phyloP scores from a whole-genome alignment of 148 eudicot species.

The Fagopyrum tataricum region DNA sequence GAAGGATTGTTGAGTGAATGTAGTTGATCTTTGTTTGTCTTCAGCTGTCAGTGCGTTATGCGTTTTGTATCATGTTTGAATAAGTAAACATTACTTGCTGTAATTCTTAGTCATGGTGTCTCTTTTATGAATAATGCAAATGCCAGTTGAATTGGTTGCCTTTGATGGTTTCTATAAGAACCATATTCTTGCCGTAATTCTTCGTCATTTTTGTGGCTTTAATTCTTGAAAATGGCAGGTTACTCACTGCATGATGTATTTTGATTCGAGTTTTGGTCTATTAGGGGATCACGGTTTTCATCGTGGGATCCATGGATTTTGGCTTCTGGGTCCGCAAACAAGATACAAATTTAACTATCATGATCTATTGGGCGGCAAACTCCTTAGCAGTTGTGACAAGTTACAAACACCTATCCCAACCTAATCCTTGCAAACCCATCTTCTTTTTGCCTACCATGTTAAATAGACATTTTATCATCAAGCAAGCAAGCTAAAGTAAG shows the following conservation, averaged over 20 bases:
- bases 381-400: no score
- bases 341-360: no score
- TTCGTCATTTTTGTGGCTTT: not conserved
- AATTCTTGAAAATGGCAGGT: no score
- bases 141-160: not conserved
- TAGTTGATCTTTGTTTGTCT: not conserved
- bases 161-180: no score
- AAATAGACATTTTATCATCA: no score
- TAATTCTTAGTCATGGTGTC: not conserved
- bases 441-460: no score
- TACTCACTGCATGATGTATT: not conserved
- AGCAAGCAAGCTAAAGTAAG: no score
- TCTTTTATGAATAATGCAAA: constrained; percentile 5
- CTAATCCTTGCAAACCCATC: no score
- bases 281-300: not conserved
- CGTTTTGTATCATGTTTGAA: constrained; percentile 9
- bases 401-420: no score
- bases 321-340: not conserved
- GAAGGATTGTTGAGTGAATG: not conserved
- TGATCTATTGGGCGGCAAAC: no score
- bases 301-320: not conserved
- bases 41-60: not conserved
- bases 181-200: not conserved
- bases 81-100: constrained; percentile 2
- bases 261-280: not conserved